These are phyloP conservation scores for Barbatosphaeria neglecta DNA, from an alignment of 495 filamentous ascomycete species.

Conservation along the genomic window DNA sequence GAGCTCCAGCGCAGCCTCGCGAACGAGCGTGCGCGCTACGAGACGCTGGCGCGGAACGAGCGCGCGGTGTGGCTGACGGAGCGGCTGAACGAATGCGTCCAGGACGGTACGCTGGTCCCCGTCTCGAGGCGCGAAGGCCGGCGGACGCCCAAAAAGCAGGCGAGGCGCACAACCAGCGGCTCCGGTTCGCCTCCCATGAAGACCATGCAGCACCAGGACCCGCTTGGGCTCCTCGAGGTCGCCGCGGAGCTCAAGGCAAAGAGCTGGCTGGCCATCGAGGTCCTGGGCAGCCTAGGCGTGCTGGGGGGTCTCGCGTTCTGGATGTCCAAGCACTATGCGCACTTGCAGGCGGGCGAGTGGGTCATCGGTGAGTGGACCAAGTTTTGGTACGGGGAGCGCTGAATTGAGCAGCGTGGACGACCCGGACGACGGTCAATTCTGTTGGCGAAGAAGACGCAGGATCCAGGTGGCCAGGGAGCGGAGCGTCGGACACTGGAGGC, in stretches of 20 bases:
- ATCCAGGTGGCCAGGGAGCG: too few relatives aligned
- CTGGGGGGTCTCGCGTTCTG: slow-evolving; percentile 64
- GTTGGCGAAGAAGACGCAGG: too few relatives aligned
- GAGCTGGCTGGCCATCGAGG: slow-evolving; percentile 60
- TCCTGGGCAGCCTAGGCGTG: slow-evolving; percentile 65
- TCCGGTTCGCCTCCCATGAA: slow-evolving; percentile 9
- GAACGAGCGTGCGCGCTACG: slow-evolving; percentile 70
- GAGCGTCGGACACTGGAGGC: too few relatives aligned
- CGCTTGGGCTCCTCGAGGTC: slow-evolving; percentile 62
- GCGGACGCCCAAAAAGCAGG: slow-evolving; percentile 1
- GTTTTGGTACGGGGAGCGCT: slow-evolving; percentile 9
- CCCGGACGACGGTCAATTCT: too few relatives aligned
- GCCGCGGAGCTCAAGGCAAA: slow-evolving; percentile 53
- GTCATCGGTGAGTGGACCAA: slow-evolving; percentile 16
- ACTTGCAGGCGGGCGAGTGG: slow-evolving; percentile 12
- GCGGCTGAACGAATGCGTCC: slow-evolving; percentile 58
- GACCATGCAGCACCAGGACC: slow-evolving; percentile 48
- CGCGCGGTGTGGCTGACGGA: slow-evolving; percentile 71
- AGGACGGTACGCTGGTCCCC: slow-evolving; percentile 57
- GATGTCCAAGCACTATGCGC: slow-evolving; percentile 27
- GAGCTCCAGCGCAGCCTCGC: slow-evolving; percentile 76
- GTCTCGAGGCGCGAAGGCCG: slow-evolving; percentile 17
- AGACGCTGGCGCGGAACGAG: slow-evolving; percentile 57
- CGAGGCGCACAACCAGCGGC: slow-evolving; percentile 5
- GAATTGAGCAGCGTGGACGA: too few relatives aligned